Percentiles rank a stretch among this genome's conserved stretches.
Evolutionary conservation across 2,329 filamentous ascomycete genomes (phyloP).

Genomic region (Acrodontium crateriforme): DNA sequence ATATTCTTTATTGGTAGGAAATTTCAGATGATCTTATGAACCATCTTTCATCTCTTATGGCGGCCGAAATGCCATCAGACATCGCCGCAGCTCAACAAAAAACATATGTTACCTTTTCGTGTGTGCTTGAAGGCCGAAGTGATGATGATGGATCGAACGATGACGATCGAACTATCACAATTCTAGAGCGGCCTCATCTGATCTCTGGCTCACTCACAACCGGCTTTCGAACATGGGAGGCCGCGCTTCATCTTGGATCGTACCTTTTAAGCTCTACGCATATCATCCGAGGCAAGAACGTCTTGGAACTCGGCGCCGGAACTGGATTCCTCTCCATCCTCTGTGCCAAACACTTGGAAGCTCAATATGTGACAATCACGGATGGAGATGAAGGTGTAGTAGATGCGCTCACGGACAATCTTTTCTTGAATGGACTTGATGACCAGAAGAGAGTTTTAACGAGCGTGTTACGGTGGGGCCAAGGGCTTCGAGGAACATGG

Average conservation of each 20-base stretch:
- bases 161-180: slow-evolving; percentile 33
- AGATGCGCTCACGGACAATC: slow-evolving; percentile 50
- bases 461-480: slow-evolving; percentile 52
- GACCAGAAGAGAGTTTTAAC: slow-evolving; percentile 32
- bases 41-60: slow-evolving; percentile 51
- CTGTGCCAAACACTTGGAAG: slow-evolving; percentile 52
- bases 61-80: slow-evolving; percentile 50
- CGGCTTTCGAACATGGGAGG: slow-evolving; percentile 70
- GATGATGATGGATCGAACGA: slow-evolving; percentile 6
- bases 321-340: slow-evolving; percentile 65
- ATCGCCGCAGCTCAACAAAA: slow-evolving; percentile 54
- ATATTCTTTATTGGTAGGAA: slow-evolving; percentile 41
- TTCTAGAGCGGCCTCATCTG: slow-evolving; percentile 55
- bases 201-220: slow-evolving; percentile 61
- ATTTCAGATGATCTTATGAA: slow-evolving; percentile 70
- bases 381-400: slow-evolving; percentile 65
- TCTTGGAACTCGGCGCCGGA: slow-evolving; percentile 63
- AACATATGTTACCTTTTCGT: slow-evolving; percentile 59
- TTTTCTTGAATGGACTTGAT: slow-evolving; percentile 54
- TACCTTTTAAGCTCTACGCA: slow-evolving; percentile 42
- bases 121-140: slow-evolving; percentile 13
- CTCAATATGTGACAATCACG: slow-evolving; percentile 49
- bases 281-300: slow-evolving; percentile 38
- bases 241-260: slow-evolving; percentile 57
- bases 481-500: slow-evolving; percentile 44